phyloP scores from a whole-genome alignment of 495 filamentous ascomycete species.

The Amphirosellinia nigrospora region DNA sequence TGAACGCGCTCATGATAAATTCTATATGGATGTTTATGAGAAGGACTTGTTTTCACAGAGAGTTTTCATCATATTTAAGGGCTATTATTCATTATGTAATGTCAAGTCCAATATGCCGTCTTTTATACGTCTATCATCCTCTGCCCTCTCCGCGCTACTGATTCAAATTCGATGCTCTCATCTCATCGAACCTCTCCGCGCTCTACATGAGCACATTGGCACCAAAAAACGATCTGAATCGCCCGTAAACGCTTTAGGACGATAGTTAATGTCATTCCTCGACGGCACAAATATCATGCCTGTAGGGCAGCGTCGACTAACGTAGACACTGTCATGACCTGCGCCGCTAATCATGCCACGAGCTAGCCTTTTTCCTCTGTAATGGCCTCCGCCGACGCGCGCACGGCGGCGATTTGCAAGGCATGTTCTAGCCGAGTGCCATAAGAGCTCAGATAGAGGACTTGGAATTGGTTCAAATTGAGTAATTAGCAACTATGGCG shows the following conservation, averaged over 20 bases:
- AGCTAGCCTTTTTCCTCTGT: slow-evolving; percentile 39
- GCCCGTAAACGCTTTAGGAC: slow-evolving; percentile 55
- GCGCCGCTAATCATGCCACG: slow-evolving; percentile 61
- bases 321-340: slow-evolving; percentile 63
- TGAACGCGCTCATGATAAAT: neutral
- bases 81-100: too few species aligned
- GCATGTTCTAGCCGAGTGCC: too few species aligned
- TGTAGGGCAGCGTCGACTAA: slow-evolving; percentile 49
- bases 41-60: neutral
- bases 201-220: slow-evolving; percentile 47
- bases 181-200: slow-evolving; percentile 44
- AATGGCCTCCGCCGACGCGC: slow-evolving; percentile 63
- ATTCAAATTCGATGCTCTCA: slow-evolving; percentile 25
- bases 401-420: slow-evolving; percentile 70
- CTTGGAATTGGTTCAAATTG: too few species aligned
- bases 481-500: too few species aligned
- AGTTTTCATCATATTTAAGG: too few species aligned
- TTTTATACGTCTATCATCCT: neutral
- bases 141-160: neutral
- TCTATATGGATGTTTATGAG: neutral
- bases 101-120: too few species aligned
- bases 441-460: too few species aligned
- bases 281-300: slow-evolving; percentile 60
- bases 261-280: slow-evolving; percentile 54
- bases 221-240: slow-evolving; percentile 48